Percentiles rank a stretch among this genome's conserved stretches.
These are phyloP conservation scores for Hemisphaericaspora xylanilytica DNA, from an alignment of 1,139 yeast genomes.

Conservation along the genomic window DNA sequence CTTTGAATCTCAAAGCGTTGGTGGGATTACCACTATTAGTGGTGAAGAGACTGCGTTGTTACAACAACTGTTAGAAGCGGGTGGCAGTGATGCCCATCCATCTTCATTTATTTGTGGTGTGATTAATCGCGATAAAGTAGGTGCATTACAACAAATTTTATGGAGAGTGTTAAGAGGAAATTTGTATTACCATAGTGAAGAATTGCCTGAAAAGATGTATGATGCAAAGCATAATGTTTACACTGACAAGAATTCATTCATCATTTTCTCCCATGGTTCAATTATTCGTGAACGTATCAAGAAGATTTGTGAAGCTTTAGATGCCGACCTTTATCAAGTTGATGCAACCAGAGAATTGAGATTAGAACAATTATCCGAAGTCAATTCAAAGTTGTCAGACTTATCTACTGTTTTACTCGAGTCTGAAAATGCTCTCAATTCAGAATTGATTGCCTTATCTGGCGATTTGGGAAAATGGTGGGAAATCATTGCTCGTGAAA, in stretches of 20 bases:
- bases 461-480: constrained; percentile 70
- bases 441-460: constrained; percentile 73
- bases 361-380: constrained; percentile 51
- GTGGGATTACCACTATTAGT: constrained; percentile 20
- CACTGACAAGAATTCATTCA: constrained; percentile 41
- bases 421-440: constrained; percentile 57
- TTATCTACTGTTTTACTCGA: constrained; percentile 54
- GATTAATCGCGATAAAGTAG: constrained; percentile 67
- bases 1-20: constrained; percentile 38
- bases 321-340: constrained; percentile 42
- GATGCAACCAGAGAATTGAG: constrained; percentile 31
- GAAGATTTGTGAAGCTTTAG: constrained; percentile 47
- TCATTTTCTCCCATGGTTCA: constrained; percentile 46
- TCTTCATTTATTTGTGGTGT: constrained; percentile 75
- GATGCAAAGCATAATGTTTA: constrained; percentile 33
- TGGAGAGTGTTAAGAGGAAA: constrained; percentile 96
- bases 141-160: constrained; percentile 75
- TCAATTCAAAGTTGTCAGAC: constrained; percentile 55
- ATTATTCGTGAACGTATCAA: constrained; percentile 39
- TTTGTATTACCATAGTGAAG: constrained; percentile 69
- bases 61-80: constrained; percentile 29
- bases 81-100: constrained; percentile 13
- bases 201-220: constrained; percentile 51
- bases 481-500: constrained; percentile 67
- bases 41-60: constrained; percentile 22